phyloP scores from a whole-genome alignment of 2,329 filamentous ascomycete genomes.

The Penicillium olsonii region DNA sequence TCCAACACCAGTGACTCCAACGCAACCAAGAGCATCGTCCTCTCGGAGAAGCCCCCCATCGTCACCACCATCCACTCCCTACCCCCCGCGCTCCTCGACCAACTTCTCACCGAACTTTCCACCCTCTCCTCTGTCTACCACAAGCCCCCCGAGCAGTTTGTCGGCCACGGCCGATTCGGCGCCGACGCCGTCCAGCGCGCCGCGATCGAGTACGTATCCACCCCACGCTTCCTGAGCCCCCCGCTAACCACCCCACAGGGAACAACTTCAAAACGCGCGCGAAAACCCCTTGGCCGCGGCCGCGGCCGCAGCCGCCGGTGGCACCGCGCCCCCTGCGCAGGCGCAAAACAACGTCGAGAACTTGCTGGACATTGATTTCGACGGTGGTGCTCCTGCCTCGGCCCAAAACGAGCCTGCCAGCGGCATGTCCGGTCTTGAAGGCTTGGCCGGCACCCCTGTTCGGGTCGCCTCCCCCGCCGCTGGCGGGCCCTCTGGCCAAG shows the following conservation, averaged over 20 bases:
- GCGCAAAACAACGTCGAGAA: conserved; percentile 85
- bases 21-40: conserved; percentile 87
- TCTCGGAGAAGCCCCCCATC: conserved; percentile 93
- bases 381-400: conserved; percentile 88
- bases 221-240: neutral
- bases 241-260: conserved; percentile 47
- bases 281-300: conserved; percentile 93
- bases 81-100: conserved; percentile 78
- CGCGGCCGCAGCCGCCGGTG: conserved; percentile 62
- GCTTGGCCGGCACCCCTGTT: conserved; percentile 59
- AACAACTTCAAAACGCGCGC: conserved; percentile 86
- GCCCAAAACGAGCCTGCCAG: conserved; percentile 64
- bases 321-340: conserved; percentile 52
- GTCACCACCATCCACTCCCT: conserved; percentile 90
- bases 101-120: conserved; percentile 87
- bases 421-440: conserved; percentile 66
- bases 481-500: conserved; percentile 28
- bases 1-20: conserved; percentile 79
- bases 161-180: conserved; percentile 90
- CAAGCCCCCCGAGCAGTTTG: conserved; percentile 96
- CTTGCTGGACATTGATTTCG: conserved; percentile 92
- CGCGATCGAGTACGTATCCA: conserved; percentile 71
- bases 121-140: conserved; percentile 97
- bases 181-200: conserved; percentile 93
- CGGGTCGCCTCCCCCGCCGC: conserved; percentile 49